Conservation (phyloP, 2,329 filamentous ascomycete genomes). For the Fonsecaea multimorphosa region DNA sequence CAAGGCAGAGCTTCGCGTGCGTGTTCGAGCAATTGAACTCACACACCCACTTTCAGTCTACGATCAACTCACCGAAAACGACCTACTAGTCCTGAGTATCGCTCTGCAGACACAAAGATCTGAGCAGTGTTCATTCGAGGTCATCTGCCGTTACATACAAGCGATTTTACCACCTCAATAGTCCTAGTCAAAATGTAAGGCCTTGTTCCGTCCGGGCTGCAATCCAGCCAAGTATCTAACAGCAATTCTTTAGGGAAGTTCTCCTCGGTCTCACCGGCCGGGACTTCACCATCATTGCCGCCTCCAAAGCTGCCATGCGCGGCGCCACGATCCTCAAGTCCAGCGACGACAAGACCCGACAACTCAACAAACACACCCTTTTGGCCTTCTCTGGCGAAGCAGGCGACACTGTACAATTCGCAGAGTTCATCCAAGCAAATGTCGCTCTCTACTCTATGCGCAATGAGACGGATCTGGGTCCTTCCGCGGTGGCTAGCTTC, state of each 20-base stretch:
- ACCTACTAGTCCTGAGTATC: neutral
- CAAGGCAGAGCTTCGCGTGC: constrained; percentile 27
- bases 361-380: constrained; percentile 89
- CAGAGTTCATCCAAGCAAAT: constrained; percentile 99
- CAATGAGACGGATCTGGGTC: constrained; percentile 90
- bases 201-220: neutral
- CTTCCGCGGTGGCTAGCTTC: constrained; percentile 87
- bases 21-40: constrained; percentile 25
- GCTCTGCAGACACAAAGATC: neutral
- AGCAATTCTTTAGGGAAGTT: constrained; percentile 75
- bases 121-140: neutral
- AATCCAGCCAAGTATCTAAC: constrained; percentile 3
- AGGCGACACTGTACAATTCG: constrained; percentile 98
- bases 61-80: neutral
- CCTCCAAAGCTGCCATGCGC: constrained; percentile 98
- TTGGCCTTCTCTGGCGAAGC: constrained; percentile 96
- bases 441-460: constrained; percentile 98
- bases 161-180: neutral
- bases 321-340: constrained; percentile 95
- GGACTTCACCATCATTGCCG: constrained; percentile 97
- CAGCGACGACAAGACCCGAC: constrained; percentile 92
- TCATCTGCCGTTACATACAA: neutral
- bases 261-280: constrained; percentile 97
- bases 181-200: constrained; percentile 6
- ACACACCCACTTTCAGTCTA: neutral